Conservation (phyloP, 2,329 filamentous ascomycete species). For the Botrytis byssoidea region DNA sequence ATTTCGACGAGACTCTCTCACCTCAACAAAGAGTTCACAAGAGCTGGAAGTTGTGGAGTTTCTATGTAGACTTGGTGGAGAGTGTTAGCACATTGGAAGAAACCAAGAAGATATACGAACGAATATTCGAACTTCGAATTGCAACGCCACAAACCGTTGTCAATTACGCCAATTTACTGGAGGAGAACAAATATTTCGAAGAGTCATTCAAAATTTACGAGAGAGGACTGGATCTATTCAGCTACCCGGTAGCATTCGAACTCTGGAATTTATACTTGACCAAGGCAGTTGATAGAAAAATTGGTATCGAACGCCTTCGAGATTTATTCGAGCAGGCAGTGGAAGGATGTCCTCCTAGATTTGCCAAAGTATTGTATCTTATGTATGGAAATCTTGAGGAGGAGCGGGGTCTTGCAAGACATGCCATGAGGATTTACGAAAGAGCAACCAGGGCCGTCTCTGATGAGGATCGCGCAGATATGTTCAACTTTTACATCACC, state of each 20-base stretch:
- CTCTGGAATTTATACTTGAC: constrained; percentile 98
- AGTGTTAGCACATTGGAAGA: constrained; percentile 89
- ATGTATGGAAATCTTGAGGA: constrained; percentile 99
- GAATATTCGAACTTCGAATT: constrained; percentile 96
- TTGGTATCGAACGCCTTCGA: constrained; percentile 87
- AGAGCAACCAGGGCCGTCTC: constrained; percentile 90
- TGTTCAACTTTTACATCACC: constrained; percentile 99
- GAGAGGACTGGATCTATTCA: constrained; percentile 95
- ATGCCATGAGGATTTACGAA: constrained; percentile 99
- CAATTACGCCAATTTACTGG: constrained; percentile 94
- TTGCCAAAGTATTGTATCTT: constrained; percentile 91
- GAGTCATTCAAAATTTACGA: constrained; percentile 99
- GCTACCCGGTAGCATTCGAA: constrained; percentile 96
- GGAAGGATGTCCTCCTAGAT: constrained; percentile 90
- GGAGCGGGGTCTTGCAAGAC: constrained; percentile 86
- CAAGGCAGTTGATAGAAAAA: constrained; percentile 94
- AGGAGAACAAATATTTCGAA: constrained; percentile 93
- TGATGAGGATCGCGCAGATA: constrained; percentile 90
- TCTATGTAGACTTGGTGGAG: constrained; percentile 97
- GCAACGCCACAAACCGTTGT: constrained; percentile 97
- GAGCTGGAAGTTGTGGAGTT: constrained; percentile 99
- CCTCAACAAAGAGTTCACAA: constrained; percentile 97
- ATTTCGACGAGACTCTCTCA: constrained; percentile 91
- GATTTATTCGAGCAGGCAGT: constrained; percentile 97
- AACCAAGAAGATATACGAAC: constrained; percentile 90